Conservation (phyloP, 2,329 filamentous ascomycete genomes). For the Paramyrothecium roridum region DNA sequence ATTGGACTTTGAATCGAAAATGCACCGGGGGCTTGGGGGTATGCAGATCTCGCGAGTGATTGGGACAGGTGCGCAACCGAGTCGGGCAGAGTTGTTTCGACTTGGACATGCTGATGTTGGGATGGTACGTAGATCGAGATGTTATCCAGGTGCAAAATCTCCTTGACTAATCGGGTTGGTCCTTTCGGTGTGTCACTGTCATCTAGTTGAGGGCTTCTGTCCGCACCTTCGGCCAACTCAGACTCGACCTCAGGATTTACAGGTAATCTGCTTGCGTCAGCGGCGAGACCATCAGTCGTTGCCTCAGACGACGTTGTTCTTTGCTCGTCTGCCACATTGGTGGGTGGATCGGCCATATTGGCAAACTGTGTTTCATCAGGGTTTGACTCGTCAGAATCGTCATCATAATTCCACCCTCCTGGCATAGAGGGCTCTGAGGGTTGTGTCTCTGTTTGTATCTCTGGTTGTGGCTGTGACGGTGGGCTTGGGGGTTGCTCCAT, state of each 20-base stretch:
- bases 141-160: constrained; percentile 45
- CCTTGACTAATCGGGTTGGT: constrained; percentile 52
- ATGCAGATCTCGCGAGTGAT: constrained; percentile 33
- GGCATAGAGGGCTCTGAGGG: constrained; percentile 36
- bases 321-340: background rate
- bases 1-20: constrained; percentile 47
- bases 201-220: constrained; percentile 23
- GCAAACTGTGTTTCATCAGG: constrained; percentile 6
- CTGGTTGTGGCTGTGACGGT: background rate
- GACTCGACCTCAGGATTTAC: constrained; percentile 11
- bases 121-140: constrained; percentile 56
- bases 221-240: background rate
- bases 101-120: constrained; percentile 40
- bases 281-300: constrained; percentile 5
- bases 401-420: constrained; percentile 48
- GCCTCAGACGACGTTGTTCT: background rate
- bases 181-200: constrained; percentile 48
- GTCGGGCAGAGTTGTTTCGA: constrained; percentile 24
- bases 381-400: constrained; percentile 24
- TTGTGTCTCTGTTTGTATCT: too few relatives aligned
- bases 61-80: constrained; percentile 22
- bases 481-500: constrained; percentile 2
- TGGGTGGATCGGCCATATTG: background rate
- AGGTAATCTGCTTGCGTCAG: constrained; percentile 15
- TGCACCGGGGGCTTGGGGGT: constrained; percentile 56